Evolutionary conservation across 2,329 filamentous ascomycete species (phyloP).

Genomic region (Fusarium newnesense): DNA sequence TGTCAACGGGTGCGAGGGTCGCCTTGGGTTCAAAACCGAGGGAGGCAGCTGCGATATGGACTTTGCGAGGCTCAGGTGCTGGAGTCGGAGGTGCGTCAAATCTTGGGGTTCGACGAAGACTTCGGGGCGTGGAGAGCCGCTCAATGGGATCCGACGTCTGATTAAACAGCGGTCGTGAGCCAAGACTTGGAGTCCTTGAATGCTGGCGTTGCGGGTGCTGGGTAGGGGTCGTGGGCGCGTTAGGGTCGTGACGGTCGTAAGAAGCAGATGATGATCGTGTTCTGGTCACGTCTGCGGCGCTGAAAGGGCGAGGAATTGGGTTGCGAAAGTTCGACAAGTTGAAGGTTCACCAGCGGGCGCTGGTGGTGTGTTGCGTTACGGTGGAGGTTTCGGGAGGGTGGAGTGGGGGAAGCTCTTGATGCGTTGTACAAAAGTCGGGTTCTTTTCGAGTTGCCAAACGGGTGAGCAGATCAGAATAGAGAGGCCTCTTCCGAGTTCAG

Average conservation of each 20-base stretch:
- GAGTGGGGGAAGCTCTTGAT: constrained; percentile 34
- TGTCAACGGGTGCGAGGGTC: constrained; percentile 37
- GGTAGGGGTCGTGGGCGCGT: constrained; percentile 57
- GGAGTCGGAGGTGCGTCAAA: constrained; percentile 59
- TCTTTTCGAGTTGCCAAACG: constrained; percentile 13
- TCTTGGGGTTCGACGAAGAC: constrained; percentile 63
- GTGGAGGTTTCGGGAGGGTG: constrained; percentile 34
- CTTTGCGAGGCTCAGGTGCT: constrained; percentile 49
- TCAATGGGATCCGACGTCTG: constrained; percentile 52
- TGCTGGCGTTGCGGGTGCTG: constrained; percentile 62
- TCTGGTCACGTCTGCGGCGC: constrained; percentile 59
- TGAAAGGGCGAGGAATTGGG: constrained; percentile 34
- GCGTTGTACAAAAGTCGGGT: constrained; percentile 34
- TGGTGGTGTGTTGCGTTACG: constrained; percentile 46
- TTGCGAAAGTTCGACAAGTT: constrained; percentile 58
- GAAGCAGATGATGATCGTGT: constrained; percentile 51
- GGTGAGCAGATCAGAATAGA: constrained; percentile 5
- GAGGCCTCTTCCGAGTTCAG: neutral
- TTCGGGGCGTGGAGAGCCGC: constrained; percentile 57
- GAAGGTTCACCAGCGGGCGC: constrained; percentile 54
- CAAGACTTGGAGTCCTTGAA: constrained; percentile 22
- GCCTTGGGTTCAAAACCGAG: constrained; percentile 59
- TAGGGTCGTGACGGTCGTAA: constrained; percentile 66
- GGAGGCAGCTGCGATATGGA: constrained; percentile 60
- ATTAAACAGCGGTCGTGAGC: constrained; percentile 32